Base-by-base conservation (phyloP, 78 protist species). In the Emiliania huxleyi region DNA sequence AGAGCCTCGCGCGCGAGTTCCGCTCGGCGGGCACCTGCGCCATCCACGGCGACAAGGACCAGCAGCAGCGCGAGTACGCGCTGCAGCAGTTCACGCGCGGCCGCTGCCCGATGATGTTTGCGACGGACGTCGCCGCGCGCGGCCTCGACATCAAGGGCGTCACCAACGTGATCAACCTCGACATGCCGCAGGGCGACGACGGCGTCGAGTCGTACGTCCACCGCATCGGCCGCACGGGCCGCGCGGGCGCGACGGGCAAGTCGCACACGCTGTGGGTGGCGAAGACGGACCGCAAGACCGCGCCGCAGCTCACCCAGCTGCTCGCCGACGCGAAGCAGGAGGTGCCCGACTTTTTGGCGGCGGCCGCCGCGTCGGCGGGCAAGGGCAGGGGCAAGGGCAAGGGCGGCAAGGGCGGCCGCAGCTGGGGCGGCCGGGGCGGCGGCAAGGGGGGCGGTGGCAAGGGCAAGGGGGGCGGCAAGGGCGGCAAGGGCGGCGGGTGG, bases 151-250 rank as follows among this genome's bases (percentile, higher is more conserved):
- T 97, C 69, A 69, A 91, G n/a, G 83, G 48, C 46, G 95, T 97
- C 5, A 88, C 84, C 38, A 73, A 89, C 44, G 99, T 98, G 29
- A 81, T 97, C 95, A 98, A 98, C 92, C 90, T 91, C 79, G 96
- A 95, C 87, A 87, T 97, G 85, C 99, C 99, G 55, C 40, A 69
- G 52, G 90, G 90, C 5, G 62, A 85, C 22, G 55, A 35, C 49
- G 93, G 88, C 26, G 96, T 98, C 62, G 99, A 98, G 91, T 96
- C 93, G 69, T 98, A 97, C 93, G 94, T 98, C 33, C 99, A 98
- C 92, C 89, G 99, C 44, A 98, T 98, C 62, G 99, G 99, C 40
- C 94, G 99, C 25, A 97, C 99, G 33, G 99, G 98, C 8, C 29
- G 62, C 2, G 62, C 52, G 33, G 62, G 52, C 15, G 52, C n/a